A percentile compares a stretch with the other conserved stretches of the same genome.
phyloP scores from a whole-genome alignment of 306 rosid species.

The Styphnolobium japonicum region DNA sequence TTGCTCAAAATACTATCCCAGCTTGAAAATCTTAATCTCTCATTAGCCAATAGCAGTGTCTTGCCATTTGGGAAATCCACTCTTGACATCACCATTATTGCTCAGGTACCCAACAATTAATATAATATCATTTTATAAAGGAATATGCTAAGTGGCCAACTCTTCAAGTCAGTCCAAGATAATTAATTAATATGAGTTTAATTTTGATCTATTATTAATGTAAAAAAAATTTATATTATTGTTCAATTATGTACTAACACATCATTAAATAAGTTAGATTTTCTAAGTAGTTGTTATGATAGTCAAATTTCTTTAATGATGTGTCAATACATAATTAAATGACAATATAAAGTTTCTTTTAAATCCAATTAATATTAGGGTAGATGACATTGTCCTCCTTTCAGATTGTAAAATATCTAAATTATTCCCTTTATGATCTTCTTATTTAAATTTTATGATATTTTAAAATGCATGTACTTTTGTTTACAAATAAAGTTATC shows the following conservation, averaged over 20 bases:
- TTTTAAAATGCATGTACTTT: background rate
- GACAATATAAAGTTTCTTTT: no score
- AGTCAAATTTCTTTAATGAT: no score
- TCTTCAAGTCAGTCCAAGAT: background rate
- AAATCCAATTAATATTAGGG: no score
- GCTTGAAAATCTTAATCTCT: slow-evolving; percentile 32
- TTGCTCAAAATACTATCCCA: slow-evolving; percentile 31
- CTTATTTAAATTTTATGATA: background rate
- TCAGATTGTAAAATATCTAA: background rate
- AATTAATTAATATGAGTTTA: background rate
- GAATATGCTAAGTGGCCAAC: background rate
- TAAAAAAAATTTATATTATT: no score
- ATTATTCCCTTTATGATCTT: background rate
- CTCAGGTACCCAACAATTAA: slow-evolving; percentile 23
- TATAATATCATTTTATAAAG: background rate
- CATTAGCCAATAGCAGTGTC: slow-evolving; percentile 26
- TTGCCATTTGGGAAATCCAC: slow-evolving; percentile 37
- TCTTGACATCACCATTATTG: slow-evolving; percentile 35
- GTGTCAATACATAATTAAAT: no score
- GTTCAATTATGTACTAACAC: no score
- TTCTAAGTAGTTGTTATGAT: no score
- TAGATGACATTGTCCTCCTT: background rate
- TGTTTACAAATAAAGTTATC: background rate
- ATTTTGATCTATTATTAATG: no score
- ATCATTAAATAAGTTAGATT: no score